Base-by-base conservation (phyloP, 371 early-diverging fungal species). In the Rhizomucor miehei region DNA sequence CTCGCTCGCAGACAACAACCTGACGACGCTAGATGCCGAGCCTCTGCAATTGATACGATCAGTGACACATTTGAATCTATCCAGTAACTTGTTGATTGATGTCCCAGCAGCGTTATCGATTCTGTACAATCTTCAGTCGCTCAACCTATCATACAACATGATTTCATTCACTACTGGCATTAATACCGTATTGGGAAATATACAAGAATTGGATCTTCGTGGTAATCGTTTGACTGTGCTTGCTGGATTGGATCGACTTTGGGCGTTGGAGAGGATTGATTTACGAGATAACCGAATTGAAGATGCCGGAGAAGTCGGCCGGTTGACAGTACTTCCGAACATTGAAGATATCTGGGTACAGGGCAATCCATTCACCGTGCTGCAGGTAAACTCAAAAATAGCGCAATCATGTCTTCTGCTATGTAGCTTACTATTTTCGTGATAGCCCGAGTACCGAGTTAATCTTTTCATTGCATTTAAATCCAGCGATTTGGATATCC, bases 221-320 rank as follows among this genome's bases (percentile, higher is more conserved):
- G 80, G 78, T n/a, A 90, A 90, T 60, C 74, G 81, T 11, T 56
- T 90, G n/a, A 71, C 77, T 0, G 67, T 79, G 13, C 67, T 90
- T 19, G 75, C 79, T 3, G 90, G 90, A 6, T 48, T 88, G 54
- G 85, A 86, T 50, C 67, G 88, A 19, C 65, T 90, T 24, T 88
- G 83, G 82, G 85, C 88, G 13, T 68, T 90, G 48, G 88, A 88
- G 54, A 70, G 74, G 45, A 59, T 88, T 21, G 89, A 90, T 59
- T 60, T 90, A 14, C 63, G 88, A 4, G 82, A 85, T 45, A 90
- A 90, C 53, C 72, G 68, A 25, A 63, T 90, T 37, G 80, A 69
- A 10, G 87, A 86, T 29, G 67, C 73, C 13, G 77, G 70, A 8
- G 87, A 86, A 48, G 63, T 84, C 17, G 79, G 80, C 10, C 68